phyloP scores from a whole-genome alignment of 306 rosid genomes.

The Hippophae tibetana region DNA sequence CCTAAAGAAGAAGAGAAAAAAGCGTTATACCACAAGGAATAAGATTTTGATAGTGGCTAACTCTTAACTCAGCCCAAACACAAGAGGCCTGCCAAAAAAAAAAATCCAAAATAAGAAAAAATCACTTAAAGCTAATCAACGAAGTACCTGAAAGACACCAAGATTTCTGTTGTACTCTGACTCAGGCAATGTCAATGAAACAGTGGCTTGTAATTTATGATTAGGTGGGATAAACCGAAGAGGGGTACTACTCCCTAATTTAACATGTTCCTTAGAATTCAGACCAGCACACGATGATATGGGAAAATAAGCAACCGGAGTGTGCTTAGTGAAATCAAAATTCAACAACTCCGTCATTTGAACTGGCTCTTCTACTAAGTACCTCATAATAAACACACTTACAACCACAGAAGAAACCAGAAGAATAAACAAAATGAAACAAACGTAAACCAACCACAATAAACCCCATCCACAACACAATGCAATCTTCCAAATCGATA shows the following conservation, averaged over 20 bases:
- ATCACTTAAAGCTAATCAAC: neutral
- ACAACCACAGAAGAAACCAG: slow-evolving; percentile 40
- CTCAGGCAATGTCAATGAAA: slow-evolving; percentile 52
- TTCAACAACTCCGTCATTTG: slow-evolving; percentile 47
- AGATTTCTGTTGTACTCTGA: slow-evolving; percentile 75
- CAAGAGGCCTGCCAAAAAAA: no score
- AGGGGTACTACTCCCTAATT: slow-evolving; percentile 12
- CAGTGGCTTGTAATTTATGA: slow-evolving; percentile 38
- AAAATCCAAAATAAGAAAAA: no score
- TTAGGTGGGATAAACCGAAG: slow-evolving; percentile 38
- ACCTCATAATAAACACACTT: slow-evolving; percentile 41
- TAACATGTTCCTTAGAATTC: slow-evolving; percentile 22
- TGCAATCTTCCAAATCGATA: slow-evolving; percentile 39
- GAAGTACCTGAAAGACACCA: slow-evolving; percentile 68
- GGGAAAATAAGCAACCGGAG: slow-evolving; percentile 63
- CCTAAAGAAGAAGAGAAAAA: no score
- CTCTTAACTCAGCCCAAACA: no score
- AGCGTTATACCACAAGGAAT: no score
- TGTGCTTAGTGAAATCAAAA: slow-evolving; percentile 55
- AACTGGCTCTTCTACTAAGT: slow-evolving; percentile 48
- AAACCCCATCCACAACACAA: slow-evolving; percentile 60
- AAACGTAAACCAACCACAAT: slow-evolving; percentile 47
- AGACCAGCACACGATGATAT: slow-evolving; percentile 31
- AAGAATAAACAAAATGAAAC: slow-evolving; percentile 36
- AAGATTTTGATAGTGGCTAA: no score